Evolutionary conservation across 148 eudicot genomes (phyloP).

Genomic region (Chenopodium quinoa): DNA sequence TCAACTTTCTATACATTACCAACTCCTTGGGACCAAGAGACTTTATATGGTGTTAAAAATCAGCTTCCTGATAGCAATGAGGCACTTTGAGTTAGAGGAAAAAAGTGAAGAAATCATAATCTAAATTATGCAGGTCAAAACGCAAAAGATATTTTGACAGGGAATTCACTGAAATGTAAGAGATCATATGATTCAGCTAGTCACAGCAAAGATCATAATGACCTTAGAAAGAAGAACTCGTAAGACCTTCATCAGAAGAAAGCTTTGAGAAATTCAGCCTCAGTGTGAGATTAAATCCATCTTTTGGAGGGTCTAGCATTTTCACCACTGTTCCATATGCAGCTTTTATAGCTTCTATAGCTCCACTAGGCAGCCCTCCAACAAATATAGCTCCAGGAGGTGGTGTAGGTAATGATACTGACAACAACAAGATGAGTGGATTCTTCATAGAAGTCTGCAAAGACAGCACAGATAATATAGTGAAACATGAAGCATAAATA

Average conservation of each 20-base stretch:
- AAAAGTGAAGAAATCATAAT: background rate
- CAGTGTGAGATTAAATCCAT: constrained; percentile 91
- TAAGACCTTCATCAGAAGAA: constrained; percentile 95
- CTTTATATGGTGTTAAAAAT: background rate
- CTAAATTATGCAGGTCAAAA: background rate
- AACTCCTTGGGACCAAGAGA: background rate
- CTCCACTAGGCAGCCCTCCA: constrained; percentile 88
- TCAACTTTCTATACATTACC: background rate
- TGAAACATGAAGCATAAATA: background rate
- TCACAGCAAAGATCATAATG: constrained; percentile 46
- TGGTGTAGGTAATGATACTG: constrained; percentile 84
- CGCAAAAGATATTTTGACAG: constrained; percentile 9
- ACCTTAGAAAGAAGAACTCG: constrained; percentile 64
- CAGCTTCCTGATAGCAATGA: background rate
- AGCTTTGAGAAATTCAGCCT: constrained; percentile 87
- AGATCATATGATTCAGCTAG: constrained; percentile 25
- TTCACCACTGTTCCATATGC: constrained; percentile 67
- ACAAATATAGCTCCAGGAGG: constrained; percentile 78
- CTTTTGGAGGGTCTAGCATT: constrained; percentile 97
- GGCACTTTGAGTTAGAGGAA: background rate
- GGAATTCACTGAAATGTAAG: constrained; percentile 6
- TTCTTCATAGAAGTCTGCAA: constrained; percentile 73
- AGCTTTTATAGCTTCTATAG: constrained; percentile 92
- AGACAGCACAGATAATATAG: background rate
- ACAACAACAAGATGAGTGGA: constrained; percentile 73